phyloP scores from a whole-genome alignment of 768 basidiomycete species.

The Fomitopsis pulvina region DNA sequence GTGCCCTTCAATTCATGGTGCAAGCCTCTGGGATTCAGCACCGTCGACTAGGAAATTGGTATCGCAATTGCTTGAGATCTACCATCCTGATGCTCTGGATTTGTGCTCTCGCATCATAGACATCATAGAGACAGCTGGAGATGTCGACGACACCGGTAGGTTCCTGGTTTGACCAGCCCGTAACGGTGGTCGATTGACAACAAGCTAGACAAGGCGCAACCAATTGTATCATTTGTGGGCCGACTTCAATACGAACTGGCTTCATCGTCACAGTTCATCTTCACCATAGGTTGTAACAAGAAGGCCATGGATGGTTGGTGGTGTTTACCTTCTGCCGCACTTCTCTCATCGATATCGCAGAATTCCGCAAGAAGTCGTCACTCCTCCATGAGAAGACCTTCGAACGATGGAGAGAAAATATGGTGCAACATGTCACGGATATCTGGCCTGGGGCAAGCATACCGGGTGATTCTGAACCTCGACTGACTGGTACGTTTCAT shows the following conservation, averaged over 20 bases:
- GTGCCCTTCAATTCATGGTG: conserved; percentile 12
- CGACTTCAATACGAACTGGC: conserved; percentile 44
- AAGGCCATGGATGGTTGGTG: conserved; percentile 30
- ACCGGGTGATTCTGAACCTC: not conserved
- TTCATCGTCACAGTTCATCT: conserved; percentile 36
- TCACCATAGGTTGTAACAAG: conserved; percentile 36
- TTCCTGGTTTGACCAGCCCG: too few species aligned
- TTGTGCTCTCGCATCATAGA: conserved; percentile 37
- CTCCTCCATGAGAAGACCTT: conserved; percentile 40
- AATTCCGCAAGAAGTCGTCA: conserved; percentile 38
- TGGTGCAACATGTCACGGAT: conserved; percentile 21
- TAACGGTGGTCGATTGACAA: too few species aligned
- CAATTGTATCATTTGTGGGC: conserved; percentile 40
- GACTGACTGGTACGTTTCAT: not conserved
- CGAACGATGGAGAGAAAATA: conserved; percentile 45
- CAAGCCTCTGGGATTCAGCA: not conserved
- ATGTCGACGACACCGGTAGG: conserved; percentile 30
- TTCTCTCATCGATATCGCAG: conserved; percentile 25
- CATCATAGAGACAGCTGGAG: conserved; percentile 33
- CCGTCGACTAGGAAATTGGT: conserved; percentile 32
- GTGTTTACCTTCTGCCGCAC: not conserved
- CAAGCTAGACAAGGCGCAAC: conserved; percentile 20
- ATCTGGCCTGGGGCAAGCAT: conserved; percentile 1
- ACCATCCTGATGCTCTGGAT: conserved; percentile 45
- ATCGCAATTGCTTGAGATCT: conserved; percentile 35